Evolutionary conservation across 2,329 filamentous ascomycete genomes (phyloP), one percentile per base, ranked within the genome.

Genomic region (Coleophoma eucalyptorum): DNA sequence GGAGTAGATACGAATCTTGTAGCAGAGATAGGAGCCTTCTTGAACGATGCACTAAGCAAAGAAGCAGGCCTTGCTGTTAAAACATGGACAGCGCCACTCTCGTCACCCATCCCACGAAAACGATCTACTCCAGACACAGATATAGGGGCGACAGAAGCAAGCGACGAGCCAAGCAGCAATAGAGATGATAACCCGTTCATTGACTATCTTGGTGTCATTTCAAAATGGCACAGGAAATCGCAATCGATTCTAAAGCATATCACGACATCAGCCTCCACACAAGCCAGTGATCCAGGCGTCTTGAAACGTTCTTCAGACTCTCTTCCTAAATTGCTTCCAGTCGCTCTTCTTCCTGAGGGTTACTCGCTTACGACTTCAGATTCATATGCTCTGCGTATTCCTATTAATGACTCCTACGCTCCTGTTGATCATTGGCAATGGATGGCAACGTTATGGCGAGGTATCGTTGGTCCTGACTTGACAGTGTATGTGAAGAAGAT

Each of bases 401-500:
- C 88, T 1, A 90, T 95, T 58, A 73, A 78, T 16, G 91, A 96
- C 64, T 76, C 79, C 6, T 96, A 95, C 67, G 80, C 83, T 15
- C 84, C 89, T 0, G 79, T 88, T n/a, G 91, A 96, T 62, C 93
- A 97, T 71, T 97, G 93, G 91, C 89, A 95, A 68, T 97, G 93
- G 93, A 90, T 94, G 76, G 93, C 93, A 34, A 93, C 89, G 41
- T 79, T 97, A 19, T 97, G 93, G 93, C 84, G 92, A 10, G 90
- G 90, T 10, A 87, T 89, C 49, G 78, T 92, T 1, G 90, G 88
- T 0, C 84, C 93, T 0, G 93, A 97, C 67, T 72, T 93, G 43
- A 87, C 87, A 1, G 75, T 94, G 26, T 90, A 87, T 62, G 78
- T 88, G 16, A 77, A 74, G 38, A 56, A 61, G 3, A 63, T 55